These are phyloP conservation scores for Bipolaris victoriae DNA, from an alignment of 2,329 filamentous ascomycete genomes.

Conservation along the genomic window DNA sequence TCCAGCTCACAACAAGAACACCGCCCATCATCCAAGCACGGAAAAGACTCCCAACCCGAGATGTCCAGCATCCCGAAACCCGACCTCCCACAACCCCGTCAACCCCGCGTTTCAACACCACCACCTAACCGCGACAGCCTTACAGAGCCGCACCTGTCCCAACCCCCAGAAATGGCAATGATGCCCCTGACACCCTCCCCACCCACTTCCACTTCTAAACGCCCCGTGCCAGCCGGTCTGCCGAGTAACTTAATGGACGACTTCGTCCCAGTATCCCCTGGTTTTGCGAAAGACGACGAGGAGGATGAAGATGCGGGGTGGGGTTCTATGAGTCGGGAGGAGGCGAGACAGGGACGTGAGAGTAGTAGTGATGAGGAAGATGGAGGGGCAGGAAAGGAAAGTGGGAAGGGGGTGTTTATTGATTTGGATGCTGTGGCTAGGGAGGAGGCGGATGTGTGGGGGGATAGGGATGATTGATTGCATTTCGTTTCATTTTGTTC, in stretches of 20 bases:
- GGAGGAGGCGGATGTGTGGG: slow-evolving; percentile 48
- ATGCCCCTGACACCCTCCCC: slow-evolving; percentile 41
- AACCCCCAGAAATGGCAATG: slow-evolving; percentile 40
- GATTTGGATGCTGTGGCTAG: slow-evolving; percentile 45
- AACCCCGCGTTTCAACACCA: slow-evolving; percentile 11
- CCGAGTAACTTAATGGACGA: slow-evolving; percentile 46
- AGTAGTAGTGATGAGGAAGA: slow-evolving; percentile 28
- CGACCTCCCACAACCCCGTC: not conserved
- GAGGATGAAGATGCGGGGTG: slow-evolving; percentile 44
- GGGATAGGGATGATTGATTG: slow-evolving; percentile 33
- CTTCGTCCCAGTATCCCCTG: slow-evolving; percentile 37
- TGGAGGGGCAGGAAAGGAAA: slow-evolving; percentile 17
- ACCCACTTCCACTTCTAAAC: slow-evolving; percentile 9
- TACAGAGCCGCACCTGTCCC: slow-evolving; percentile 18
- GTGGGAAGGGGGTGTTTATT: slow-evolving; percentile 28
- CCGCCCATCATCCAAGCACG: slow-evolving; percentile 6
- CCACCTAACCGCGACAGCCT: not conserved
- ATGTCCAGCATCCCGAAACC: too few relatives aligned
- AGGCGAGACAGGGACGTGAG: slow-evolving; percentile 22
- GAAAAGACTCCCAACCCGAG: not conserved
- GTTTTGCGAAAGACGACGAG: slow-evolving; percentile 25
- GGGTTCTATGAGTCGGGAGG: slow-evolving; percentile 40
- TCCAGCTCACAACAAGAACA: slow-evolving; percentile 6
- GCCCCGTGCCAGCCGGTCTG: slow-evolving; percentile 31
- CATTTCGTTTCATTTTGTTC: not conserved